Base-by-base conservation (phyloP, 768 basidiomycete genomes). In the Neoboletus magnificus region DNA sequence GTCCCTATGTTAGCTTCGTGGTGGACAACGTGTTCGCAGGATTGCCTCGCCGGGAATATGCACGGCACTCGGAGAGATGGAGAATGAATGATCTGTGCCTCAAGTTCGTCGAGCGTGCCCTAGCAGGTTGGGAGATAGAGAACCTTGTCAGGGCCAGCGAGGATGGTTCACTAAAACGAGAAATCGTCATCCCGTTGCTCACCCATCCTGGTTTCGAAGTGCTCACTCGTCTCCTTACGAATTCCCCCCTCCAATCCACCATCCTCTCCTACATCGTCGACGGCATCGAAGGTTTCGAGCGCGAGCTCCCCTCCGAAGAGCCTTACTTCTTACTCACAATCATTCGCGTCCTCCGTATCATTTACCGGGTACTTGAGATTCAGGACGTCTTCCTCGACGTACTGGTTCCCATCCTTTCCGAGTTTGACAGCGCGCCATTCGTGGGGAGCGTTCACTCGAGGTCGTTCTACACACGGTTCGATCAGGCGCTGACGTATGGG, bases 351-450 rank as follows among this genome's bases (percentile, higher is more conserved):
- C 76, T 98, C 35, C 79, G 94, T 50, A 91, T 96, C 59, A 78
- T 92, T 16, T 82, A 85, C 57, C 86, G 93, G 1, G 80, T 89
- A 0, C 75, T 98, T 54, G 90, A 93, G 59, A 80, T 93, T 27
- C 94, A 98, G 66, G 86, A 89, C 48, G 81, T 93, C 52, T 97
- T 95, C 77, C 77, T 94, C 40, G 93, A 98, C 52, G 85, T 94
- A 23, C 81, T 96, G 47, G 74, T 96, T 4, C 92, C 93, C 2
- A 73, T 88, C 22, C 79, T 95, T 9, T 75, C 82, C 20, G 87
- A 92, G 52, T 76, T 84, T 54, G 82, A 83, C 57, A 81, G 79
- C 56, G 69, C 80, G 0, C 69, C 80, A 0, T 66, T 86, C 44
- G 71, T 83, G 25, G 84, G 84, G 29, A 77, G 74, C 9, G 70